Conservation (phyloP, 345 rosid species). For the Eucalyptus globulus region DNA sequence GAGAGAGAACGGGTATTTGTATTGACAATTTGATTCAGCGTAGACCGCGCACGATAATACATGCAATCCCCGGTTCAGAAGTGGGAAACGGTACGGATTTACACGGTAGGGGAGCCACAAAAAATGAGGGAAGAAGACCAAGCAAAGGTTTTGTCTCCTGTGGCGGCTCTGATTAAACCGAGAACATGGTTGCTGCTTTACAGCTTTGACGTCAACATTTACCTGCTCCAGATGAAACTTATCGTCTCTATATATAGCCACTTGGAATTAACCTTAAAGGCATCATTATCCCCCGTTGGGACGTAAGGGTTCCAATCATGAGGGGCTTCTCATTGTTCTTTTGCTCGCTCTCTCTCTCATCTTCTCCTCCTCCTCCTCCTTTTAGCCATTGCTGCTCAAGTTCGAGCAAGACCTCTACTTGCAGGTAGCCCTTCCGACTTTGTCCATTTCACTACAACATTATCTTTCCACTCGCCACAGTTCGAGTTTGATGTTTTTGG, state of each 20-base stretch:
- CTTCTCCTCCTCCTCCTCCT: background rate
- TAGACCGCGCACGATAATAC: too few relatives aligned
- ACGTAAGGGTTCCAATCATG: background rate
- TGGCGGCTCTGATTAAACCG: background rate
- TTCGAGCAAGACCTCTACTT: background rate
- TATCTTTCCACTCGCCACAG: background rate
- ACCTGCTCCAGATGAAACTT: background rate
- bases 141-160: background rate
- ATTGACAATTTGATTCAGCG: background rate
- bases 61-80: too few relatives aligned
- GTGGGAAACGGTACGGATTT: too few relatives aligned
- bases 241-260: background rate
- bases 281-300: background rate
- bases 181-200: background rate
- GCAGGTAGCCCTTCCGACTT: background rate
- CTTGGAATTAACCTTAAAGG: background rate
- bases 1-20: background rate
- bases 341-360: background rate
- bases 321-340: background rate
- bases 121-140: background rate
- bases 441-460: background rate
- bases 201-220: background rate
- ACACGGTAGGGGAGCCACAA: background rate
- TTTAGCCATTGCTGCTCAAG: background rate
- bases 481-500: background rate